Conservation (phyloP, 495 filamentous ascomycete species). For the Annulohypoxylon bovei region DNA sequence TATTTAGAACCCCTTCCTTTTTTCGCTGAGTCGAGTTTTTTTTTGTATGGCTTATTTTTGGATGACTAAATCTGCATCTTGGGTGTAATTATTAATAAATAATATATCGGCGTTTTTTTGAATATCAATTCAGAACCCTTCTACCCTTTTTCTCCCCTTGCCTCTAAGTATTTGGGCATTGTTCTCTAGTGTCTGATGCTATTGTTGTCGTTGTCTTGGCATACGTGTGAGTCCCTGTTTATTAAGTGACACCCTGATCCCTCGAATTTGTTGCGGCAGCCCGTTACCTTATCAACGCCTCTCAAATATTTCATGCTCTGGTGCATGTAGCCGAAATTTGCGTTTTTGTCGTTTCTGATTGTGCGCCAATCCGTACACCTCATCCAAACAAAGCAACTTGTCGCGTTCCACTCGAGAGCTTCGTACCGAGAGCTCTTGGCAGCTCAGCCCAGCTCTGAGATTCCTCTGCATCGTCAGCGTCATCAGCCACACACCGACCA, state of each 20-base stretch:
- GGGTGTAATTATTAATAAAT: conserved; percentile 32
- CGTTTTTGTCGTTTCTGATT: conserved; percentile 1
- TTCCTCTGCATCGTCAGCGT: conserved; percentile 21
- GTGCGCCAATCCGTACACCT: conserved; percentile 10
- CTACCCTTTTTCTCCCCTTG: not conserved
- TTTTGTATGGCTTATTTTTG: conserved; percentile 1
- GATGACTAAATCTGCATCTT: conserved; percentile 8
- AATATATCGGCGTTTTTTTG: conserved; percentile 15
- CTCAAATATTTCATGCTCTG: conserved; percentile 16
- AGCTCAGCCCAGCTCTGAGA: conserved; percentile 11
- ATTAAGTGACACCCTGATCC: conserved; percentile 33
- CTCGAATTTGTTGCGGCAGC: conserved; percentile 4
- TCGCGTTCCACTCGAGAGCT: conserved; percentile 16
- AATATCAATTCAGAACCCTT: conserved; percentile 8
- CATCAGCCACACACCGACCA: conserved; percentile 18
- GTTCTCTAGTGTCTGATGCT: not conserved
- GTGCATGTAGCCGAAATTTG: conserved; percentile 38
- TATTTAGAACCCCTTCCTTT: conserved; percentile 4
- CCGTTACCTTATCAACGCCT: conserved; percentile 17
- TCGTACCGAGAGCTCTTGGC: conserved; percentile 16
- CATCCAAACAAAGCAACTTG: conserved; percentile 22
- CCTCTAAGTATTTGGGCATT: not conserved
- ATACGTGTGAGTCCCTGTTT: conserved; percentile 37
- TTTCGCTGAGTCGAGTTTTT: conserved; percentile 3
- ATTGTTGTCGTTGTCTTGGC: conserved; percentile 27